Evolutionary conservation across 2,329 filamentous ascomycete genomes (phyloP), one percentile per base, ranked within the genome.

Genomic region (Exutisphaerella laricina): DNA sequence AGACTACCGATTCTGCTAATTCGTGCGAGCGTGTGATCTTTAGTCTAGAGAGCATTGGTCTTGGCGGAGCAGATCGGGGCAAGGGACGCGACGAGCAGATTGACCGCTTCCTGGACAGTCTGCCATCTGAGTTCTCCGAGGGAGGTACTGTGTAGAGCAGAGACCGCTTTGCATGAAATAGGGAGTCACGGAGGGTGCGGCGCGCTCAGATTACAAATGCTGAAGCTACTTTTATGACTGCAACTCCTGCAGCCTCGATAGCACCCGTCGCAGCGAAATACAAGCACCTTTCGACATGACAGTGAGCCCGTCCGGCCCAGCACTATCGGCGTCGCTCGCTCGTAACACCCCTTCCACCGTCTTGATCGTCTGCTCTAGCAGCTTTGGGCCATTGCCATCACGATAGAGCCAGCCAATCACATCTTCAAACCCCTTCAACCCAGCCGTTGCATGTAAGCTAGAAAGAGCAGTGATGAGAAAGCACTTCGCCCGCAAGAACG

Each of bases 381-480:
- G 49, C 29, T 52, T 53, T 4, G 68, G 53, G 0, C 64, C 64
- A 1, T 46, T 45, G 10, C 49, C 29, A 20, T 53, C 50, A 42
- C 68, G 55, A 50, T 80, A 82, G 3, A 77, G 54, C 65, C 71
- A 79, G 0, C 63, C 51, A 13, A 81, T 54, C n/a, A 78, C 69
- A 23, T 75, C 66, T 26, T 69, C 66, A 30, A 80, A 62, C 0
- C 72, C 75, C 30, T 60, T 53, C 25, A 63, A 28, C 4, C 56
- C 57, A 12, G 47, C 17, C 23, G 51, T 46, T 8, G 22, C 30
- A 18, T 43, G 41, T 0, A 78, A 58, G 3, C 70, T 70, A 35
- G 69, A 63, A 21, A 70, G 64, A 36, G 60, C 55, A 8, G 46
- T 51, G 17, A 62, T 44, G 20, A 60, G 29, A 32, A 57, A 58